These are phyloP conservation scores for Fusarium sp. DNA, from an alignment of 2,329 filamentous ascomycete species.

Conservation along the genomic window DNA sequence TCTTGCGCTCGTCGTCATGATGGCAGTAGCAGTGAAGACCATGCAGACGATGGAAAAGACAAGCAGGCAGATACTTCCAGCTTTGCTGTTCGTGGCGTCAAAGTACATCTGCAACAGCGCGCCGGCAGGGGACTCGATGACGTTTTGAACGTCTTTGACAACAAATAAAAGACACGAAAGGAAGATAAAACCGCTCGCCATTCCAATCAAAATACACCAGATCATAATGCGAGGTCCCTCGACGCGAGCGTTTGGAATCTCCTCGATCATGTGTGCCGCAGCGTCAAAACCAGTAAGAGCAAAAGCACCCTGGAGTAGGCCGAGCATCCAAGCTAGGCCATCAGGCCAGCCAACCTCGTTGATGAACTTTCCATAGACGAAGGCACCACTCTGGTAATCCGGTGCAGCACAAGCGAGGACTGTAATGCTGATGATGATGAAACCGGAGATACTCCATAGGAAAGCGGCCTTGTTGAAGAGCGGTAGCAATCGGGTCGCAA, in stretches of 20 bases:
- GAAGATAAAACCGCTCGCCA: slow-evolving; percentile 70
- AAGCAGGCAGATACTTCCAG: slow-evolving; percentile 71
- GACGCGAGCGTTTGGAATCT: slow-evolving; percentile 67
- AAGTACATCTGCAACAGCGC: slow-evolving; percentile 73
- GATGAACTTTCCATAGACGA: slow-evolving; percentile 75
- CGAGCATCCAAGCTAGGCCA: slow-evolving; percentile 69
- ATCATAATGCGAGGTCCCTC: slow-evolving; percentile 75
- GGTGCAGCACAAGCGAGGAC: slow-evolving; percentile 73
- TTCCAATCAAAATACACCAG: slow-evolving; percentile 71
- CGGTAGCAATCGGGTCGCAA: slow-evolving; percentile 67
- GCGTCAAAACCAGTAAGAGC: slow-evolving; percentile 62
- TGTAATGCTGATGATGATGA: slow-evolving; percentile 76
- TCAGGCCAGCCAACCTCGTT: slow-evolving; percentile 77
- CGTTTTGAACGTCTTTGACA: slow-evolving; percentile 65
- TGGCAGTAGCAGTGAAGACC: slow-evolving; percentile 70
- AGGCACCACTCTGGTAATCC: slow-evolving; percentile 70
- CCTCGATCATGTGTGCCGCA: slow-evolving; percentile 59
- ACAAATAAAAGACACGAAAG: slow-evolving; percentile 73
- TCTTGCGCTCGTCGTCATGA: slow-evolving; percentile 71
- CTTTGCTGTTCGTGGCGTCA: slow-evolving; percentile 70
- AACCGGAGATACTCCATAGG: slow-evolving; percentile 76
- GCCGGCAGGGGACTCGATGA: slow-evolving; percentile 66
- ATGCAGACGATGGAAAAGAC: slow-evolving; percentile 75
- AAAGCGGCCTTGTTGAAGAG: slow-evolving; percentile 76
- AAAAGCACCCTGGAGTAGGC: slow-evolving; percentile 63